Conservation (phyloP, 441 rosid genomes). For the Gossypium schwendimanii region DNA sequence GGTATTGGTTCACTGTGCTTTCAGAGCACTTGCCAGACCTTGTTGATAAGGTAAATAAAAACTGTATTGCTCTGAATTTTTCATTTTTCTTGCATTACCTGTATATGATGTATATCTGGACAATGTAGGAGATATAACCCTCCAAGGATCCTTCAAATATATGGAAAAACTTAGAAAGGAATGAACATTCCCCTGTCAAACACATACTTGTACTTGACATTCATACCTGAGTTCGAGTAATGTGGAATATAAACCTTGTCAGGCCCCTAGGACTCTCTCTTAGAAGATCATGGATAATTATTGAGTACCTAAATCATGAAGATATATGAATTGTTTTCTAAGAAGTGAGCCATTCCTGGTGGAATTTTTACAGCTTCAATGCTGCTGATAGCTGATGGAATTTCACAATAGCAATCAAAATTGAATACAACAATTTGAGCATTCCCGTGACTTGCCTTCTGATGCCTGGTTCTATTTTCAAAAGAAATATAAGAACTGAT, state of each 20-base stretch:
- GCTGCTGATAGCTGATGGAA: neutral
- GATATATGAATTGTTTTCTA: neutral
- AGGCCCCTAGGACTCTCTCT: neutral
- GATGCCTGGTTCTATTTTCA: neutral
- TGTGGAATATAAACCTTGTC: neutral
- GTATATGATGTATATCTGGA: neutral
- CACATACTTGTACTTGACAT: neutral
- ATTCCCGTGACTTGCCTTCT: neutral
- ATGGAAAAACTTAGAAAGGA: neutral
- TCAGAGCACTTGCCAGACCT: slow-evolving; percentile 94
- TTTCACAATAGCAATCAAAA: neutral
- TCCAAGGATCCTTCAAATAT: neutral
- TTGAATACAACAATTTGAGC: neutral
- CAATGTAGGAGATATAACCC: neutral
- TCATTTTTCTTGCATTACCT: neutral
- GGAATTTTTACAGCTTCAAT: neutral
- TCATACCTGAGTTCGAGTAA: neutral
- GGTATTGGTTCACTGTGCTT: slow-evolving; percentile 97
- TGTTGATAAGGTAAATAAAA: slow-evolving; percentile 66
- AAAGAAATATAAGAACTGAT: neutral
- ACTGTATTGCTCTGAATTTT: neutral
- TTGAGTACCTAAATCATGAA: neutral
- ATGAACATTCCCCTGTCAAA: neutral
- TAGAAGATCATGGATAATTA: neutral
- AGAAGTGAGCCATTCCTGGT: neutral